Percentiles rank a stretch among this genome's conserved stretches.
Evolutionary conservation across 345 rosid species (phyloP).

Genomic region (Cardamine resedifolia): DNA sequence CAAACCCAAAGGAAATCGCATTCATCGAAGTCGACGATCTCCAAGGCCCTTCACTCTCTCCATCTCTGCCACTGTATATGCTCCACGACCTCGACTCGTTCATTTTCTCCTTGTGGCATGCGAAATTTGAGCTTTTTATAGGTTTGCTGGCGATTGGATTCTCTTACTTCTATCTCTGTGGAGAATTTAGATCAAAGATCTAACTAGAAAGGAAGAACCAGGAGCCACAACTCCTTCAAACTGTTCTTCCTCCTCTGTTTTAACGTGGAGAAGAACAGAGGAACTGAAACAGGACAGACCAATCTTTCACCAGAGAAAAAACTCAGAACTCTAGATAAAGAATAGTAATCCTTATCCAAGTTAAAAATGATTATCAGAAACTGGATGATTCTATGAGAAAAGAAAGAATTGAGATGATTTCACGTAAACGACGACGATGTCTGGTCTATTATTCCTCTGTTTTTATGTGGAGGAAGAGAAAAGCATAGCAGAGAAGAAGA

Average conservation of each 20-base stretch:
- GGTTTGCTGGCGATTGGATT: neutral
- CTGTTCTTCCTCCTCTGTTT: neutral
- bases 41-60: constrained; percentile 53
- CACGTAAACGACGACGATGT: neutral
- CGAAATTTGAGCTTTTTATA: neutral
- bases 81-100: constrained; percentile 49
- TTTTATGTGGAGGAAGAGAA: constrained; percentile 15
- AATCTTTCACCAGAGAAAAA: neutral
- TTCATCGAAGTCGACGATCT: constrained; percentile 68
- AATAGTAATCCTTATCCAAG: neutral
- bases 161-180: neutral
- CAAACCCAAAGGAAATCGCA: constrained; percentile 84
- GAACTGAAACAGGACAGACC: neutral
- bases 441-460: neutral
- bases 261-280: neutral
- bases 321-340: neutral
- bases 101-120: constrained; percentile 41
- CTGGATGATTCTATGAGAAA: neutral
- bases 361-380: neutral
- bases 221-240: neutral
- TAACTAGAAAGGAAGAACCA: neutral
- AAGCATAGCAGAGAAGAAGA: constrained; percentile 2
- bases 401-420: neutral
- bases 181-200: neutral
- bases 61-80: constrained; percentile 27